Base-by-base conservation (phyloP, 2,329 filamentous ascomycete genomes). In the Whalleya microplaca region DNA sequence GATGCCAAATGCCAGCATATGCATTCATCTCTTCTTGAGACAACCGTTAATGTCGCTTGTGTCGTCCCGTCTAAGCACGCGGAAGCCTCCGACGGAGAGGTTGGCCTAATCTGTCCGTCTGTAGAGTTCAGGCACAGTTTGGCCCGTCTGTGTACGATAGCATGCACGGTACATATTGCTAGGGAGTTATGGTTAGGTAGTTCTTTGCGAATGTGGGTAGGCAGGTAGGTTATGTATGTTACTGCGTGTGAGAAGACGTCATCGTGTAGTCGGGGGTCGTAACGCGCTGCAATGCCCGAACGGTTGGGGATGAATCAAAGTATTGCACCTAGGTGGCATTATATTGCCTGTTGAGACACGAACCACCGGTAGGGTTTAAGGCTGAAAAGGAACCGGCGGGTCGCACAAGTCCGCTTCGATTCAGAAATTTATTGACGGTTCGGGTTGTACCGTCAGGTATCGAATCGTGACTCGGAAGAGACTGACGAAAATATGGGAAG, bases 1-100 rank as follows among this genome's bases (percentile, higher is more conserved):
- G 51, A 57, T 45, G 50, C 54, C 46, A 49, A 52, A 54, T 53
- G 48, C 44, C 43, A 49, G 51, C 48, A 48, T 49, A 52, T 55
- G 16, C 40, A 45, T 47, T 27, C 37, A 55, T 58, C 48, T 41
- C 41, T 43, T 51, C 41, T 56, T 44, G 51, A 55, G 37, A 58
- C 46, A 45, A 21, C 52, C n/a, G 46, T 45, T 20, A 2, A 48
- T 41, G 29, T 37, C 46, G 46, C 32, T 27, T 37, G 29, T 21
- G 29, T 48, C 46, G 29, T 32, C 48, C 27, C 45, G 37, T 50
- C 45, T 55, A 54, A 53, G 43, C 51, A 51, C 45, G 41, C 53
- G 56, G 49, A 59, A 56, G 47, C 40, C 47, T 49, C 50, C 45
- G 46, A 48, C 45, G 53, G 48, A 51, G 48, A n/a, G 46, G 55